Conservation (phyloP, 2,329 filamentous ascomycete genomes). For the Westerdykella ornata region DNA sequence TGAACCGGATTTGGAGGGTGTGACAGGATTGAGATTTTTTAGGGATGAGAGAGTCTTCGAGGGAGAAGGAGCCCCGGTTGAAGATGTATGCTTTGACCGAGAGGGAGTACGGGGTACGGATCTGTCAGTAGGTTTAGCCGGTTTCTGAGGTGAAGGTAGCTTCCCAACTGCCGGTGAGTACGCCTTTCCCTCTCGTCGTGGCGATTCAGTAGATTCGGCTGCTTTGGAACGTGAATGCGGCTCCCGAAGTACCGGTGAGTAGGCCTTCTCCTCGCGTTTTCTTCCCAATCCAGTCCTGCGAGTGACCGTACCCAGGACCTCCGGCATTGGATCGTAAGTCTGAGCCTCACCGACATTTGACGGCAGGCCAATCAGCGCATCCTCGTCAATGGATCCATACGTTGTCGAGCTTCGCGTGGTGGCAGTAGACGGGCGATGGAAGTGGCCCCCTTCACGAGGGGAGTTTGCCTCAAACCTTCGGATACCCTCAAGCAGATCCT, state of each 20-base stretch:
- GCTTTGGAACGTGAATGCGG: not conserved
- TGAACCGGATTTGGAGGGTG: too few species aligned
- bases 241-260: too few species aligned
- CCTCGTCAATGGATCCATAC: constrained; percentile 24
- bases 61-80: too few species aligned
- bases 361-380: constrained; percentile 11
- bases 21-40: too few species aligned
- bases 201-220: not conserved
- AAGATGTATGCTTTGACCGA: too few species aligned
- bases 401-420: constrained; percentile 16
- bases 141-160: not conserved
- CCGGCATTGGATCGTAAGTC: too few species aligned
- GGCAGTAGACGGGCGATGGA: constrained; percentile 8
- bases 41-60: too few species aligned
- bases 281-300: not conserved
- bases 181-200: too few species aligned
- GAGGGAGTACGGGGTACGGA: too few species aligned
- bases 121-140: not conserved
- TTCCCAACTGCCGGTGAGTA: too few species aligned
- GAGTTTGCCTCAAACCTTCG: not conserved
- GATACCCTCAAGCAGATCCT: constrained; percentile 6
- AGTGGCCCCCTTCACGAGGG: not conserved
- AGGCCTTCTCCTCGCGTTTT: not conserved
- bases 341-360: not conserved
- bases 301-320: too few species aligned